Evolutionary conservation across 2,329 filamentous ascomycete genomes (phyloP), one percentile per base, ranked within the genome.

Genomic region (Alternaria metachromatica): DNA sequence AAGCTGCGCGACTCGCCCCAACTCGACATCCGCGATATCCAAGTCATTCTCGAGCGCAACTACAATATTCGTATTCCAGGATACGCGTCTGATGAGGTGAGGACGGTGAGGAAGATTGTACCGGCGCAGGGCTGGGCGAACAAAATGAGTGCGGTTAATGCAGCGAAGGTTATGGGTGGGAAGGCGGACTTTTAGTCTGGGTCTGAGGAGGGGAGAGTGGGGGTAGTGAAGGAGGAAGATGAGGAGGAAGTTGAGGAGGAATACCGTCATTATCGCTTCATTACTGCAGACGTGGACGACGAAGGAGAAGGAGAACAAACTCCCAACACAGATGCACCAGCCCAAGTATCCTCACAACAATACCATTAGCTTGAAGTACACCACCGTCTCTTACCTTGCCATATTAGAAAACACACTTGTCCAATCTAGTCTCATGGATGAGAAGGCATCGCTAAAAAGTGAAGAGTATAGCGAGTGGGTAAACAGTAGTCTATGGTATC

Each of bases 131-230:
- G 89, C 21, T 99, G 96, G 94, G 95, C 96, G 66, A 91, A 92
- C 70, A 99, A 99, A 86, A 96, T 99, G 91, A 95, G 94, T 75
- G 95, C 96, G 23, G 91, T 99, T 15, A 94, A 97, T 82, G 95
- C 94, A 2, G 93, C 94, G 50, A 98, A 98, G 84, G 94, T 83
- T 63, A 86, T 85, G 82, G 82, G 82, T 60, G 80, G 80, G 9
- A 82, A 82, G 72, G 78, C 76, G 37, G 80, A 82, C 57, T 78
- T 80, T 55, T 81, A 71, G 48, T 30, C 8, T n/a, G 8, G 33
- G 33, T 10, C 3, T 41, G 15, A 11, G 37, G 15, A 33, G 12
- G 30, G 1, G 30, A 7, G 8, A 15, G 33, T 9, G 15, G 15
- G 30, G 15, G 33, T 37, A 5, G 33, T 37, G 33, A 9, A 37